A percentile compares a stretch with the other conserved stretches of the same genome.
Conservation (phyloP, 495 filamentous ascomycete species). For the Friedmanniomyces simplex region DNA sequence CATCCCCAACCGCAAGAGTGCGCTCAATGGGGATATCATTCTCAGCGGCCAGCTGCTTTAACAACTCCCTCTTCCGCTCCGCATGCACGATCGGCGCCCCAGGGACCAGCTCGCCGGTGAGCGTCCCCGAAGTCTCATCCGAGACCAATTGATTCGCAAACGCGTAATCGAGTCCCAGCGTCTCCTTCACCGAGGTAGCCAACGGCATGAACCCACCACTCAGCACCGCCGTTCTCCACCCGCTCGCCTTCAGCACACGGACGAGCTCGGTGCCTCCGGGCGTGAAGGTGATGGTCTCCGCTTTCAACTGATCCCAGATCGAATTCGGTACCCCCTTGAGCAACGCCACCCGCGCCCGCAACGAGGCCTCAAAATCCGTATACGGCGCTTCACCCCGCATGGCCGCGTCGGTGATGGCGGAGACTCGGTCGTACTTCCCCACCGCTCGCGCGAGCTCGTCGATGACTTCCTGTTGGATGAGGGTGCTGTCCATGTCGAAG, state of each 20-base stretch:
- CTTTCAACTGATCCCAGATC: conserved; percentile 71
- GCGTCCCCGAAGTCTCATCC: conserved; percentile 47
- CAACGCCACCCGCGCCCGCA: conserved; percentile 66
- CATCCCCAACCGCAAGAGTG: conserved; percentile 80
- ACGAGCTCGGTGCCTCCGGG: conserved; percentile 68
- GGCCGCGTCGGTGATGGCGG: conserved; percentile 76
- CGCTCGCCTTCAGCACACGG: conserved; percentile 57
- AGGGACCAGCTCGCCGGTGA: conserved; percentile 67
- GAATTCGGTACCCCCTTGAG: conserved; percentile 67
- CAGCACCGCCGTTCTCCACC: conserved; percentile 76
- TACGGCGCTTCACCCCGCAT: conserved; percentile 70
- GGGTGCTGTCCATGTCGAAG: conserved; percentile 96
- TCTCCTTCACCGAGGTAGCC: conserved; percentile 69
- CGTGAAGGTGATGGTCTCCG: conserved; percentile 59
- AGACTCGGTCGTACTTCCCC: conserved; percentile 58
- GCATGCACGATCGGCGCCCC: conserved; percentile 71
- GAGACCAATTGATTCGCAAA: conserved; percentile 77
- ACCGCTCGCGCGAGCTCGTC: conserved; percentile 81
- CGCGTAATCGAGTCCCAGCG: conserved; percentile 76
- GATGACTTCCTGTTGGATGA: conserved; percentile 94
- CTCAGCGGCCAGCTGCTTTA: conserved; percentile 64
- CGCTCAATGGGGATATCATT: conserved; percentile 63
- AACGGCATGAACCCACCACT: conserved; percentile 88
- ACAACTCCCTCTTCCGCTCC: conserved; percentile 63
- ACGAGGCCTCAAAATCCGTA: conserved; percentile 76